phyloP scores from a whole-genome alignment of 176 grass and related monocot genomes.

The Eremochloa ophiuroides region DNA sequence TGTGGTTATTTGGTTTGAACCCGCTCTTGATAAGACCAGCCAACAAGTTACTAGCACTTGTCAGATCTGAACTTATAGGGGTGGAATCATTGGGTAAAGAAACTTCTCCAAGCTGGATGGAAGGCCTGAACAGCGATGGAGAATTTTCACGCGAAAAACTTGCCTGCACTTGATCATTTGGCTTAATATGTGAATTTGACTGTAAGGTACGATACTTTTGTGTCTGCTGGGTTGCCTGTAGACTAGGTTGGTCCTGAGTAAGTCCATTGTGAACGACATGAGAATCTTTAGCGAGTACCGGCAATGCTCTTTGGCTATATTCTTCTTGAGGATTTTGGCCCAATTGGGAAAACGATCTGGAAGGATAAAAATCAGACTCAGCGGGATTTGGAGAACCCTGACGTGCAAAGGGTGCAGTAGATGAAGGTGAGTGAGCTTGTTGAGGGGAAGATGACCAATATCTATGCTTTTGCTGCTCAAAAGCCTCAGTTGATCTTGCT shows the following conservation, averaged over 20 bases:
- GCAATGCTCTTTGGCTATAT: conserved; percentile 25
- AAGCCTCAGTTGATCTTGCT: conserved; percentile 32
- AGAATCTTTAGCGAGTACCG: conserved; percentile 23
- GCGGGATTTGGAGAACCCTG: conserved; percentile 45
- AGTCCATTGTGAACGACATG: conserved; percentile 25
- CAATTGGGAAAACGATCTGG: conserved; percentile 32
- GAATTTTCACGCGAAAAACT: conserved; percentile 33
- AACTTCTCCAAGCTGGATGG: conserved; percentile 37
- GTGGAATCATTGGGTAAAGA: conserved; percentile 28
- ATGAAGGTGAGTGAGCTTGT: conserved; percentile 39
- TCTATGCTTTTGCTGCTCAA: conserved; percentile 56
- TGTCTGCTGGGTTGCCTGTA: conserved; percentile 21
- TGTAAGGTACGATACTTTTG: conserved; percentile 46
- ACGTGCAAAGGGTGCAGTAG: conserved; percentile 27
- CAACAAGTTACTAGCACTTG: conserved; percentile 52
- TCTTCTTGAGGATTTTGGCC: conserved; percentile 37
- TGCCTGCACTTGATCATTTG: conserved; percentile 28
- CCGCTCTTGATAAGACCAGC: conserved; percentile 66
- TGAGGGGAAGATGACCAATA: conserved; percentile 58
- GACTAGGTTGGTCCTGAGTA: conserved; percentile 9
- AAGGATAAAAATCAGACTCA: conserved; percentile 48
- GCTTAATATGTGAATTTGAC: conserved; percentile 24
- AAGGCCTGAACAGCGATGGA: conserved; percentile 12
- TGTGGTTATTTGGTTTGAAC: conserved; percentile 39
- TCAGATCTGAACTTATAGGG: conserved; percentile 21